These are phyloP conservation scores for Prunus kanzakura DNA, from an alignment of 306 rosid genomes.

Conservation along the genomic window DNA sequence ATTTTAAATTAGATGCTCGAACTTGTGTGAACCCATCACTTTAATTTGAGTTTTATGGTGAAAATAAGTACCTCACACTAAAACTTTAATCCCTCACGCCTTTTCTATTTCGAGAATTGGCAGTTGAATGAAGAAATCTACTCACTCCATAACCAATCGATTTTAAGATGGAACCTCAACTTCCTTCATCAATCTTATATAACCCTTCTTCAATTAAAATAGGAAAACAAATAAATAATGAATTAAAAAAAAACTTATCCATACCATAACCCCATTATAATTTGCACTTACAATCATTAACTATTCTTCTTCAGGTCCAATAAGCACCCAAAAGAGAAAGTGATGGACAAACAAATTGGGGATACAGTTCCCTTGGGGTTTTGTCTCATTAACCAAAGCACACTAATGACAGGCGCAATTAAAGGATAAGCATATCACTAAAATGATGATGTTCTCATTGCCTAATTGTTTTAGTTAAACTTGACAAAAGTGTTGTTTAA, in stretches of 20 bases:
- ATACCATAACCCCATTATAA: background rate
- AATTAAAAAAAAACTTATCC: background rate
- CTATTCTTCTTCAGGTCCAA: background rate
- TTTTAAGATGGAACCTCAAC: too few relatives aligned
- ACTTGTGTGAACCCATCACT: too few relatives aligned
- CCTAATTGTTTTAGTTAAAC: background rate
- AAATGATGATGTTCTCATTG: background rate
- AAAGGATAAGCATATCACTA: background rate
- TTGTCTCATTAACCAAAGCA: slow-evolving; percentile 11
- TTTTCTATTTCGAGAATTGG: too few relatives aligned
- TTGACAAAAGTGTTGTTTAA: too few relatives aligned
- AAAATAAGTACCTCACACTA: too few relatives aligned
- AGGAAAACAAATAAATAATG: background rate
- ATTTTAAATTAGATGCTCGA: too few relatives aligned
- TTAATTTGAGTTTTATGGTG: too few relatives aligned
- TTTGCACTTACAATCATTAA: background rate
- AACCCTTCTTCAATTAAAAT: background rate
- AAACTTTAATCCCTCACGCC: too few relatives aligned
- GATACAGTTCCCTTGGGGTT: background rate
- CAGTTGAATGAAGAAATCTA: too few relatives aligned
- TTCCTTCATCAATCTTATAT: too few relatives aligned
- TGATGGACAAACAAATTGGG: background rate
- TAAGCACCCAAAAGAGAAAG: background rate
- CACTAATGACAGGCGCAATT: slow-evolving; percentile 5
- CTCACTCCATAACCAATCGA: too few relatives aligned